A percentile compares a stretch with the other conserved stretches of the same genome.
Evolutionary conservation across 805 yeast species (phyloP).

Genomic region (Spencermartinsiella europaea): DNA sequence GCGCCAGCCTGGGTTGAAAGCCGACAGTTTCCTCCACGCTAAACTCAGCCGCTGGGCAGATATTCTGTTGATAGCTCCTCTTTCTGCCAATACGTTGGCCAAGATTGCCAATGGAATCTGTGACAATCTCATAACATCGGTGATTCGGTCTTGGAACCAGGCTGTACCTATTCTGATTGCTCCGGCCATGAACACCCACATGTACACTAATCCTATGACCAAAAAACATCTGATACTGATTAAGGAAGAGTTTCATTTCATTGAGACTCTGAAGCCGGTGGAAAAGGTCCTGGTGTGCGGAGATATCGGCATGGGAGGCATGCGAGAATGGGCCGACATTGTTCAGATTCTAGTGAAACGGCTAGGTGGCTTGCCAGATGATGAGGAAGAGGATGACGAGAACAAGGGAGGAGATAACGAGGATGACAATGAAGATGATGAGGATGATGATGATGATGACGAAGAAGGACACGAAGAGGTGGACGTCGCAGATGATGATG

Average conservation of each 20-base stretch:
- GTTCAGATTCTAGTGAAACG: constrained; percentile 69
- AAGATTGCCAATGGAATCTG: constrained; percentile 88
- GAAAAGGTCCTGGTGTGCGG: constrained; percentile 94
- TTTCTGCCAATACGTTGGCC: constrained; percentile 88
- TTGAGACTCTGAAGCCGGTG: constrained; percentile 86
- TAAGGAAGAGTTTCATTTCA: constrained; percentile 86
- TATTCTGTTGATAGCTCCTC: constrained; percentile 82
- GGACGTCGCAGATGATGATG: not conserved
- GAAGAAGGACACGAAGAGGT: constrained; percentile 16
- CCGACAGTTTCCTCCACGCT: constrained; percentile 55
- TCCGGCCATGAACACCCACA: constrained; percentile 93
- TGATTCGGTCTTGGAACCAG: constrained; percentile 93
- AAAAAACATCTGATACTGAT: constrained; percentile 72
- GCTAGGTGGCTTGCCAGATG: constrained; percentile 28
- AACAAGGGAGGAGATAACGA: constrained; percentile 12
- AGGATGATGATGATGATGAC: constrained; percentile 15
- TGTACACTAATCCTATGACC: constrained; percentile 85
- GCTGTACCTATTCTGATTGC: constrained; percentile 84
- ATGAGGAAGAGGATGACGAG: constrained; percentile 26
- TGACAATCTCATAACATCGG: constrained; percentile 84
- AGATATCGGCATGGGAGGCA: constrained; percentile 98
- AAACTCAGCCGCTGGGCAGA: constrained; percentile 97
- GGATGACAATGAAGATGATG: constrained; percentile 10
- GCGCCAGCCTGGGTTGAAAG: constrained; percentile 55
- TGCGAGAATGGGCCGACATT: constrained; percentile 95